Percentiles rank a stretch among this genome's conserved stretches.
These are phyloP conservation scores for Cytospora piceicola DNA, from an alignment of 2,329 filamentous ascomycete species.

Conservation along the genomic window DNA sequence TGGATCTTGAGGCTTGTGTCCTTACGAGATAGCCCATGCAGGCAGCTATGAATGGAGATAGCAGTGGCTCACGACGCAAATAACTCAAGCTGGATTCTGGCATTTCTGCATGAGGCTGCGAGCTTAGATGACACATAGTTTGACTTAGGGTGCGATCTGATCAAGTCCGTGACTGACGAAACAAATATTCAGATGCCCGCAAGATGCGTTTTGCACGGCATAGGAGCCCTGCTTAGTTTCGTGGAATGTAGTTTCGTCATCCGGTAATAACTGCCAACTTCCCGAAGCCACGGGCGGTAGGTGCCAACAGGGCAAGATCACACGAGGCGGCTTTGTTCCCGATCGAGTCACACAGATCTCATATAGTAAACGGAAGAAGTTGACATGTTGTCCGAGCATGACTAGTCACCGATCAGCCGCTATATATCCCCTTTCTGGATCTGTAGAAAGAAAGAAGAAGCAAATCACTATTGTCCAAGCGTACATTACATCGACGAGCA, in stretches of 20 bases:
- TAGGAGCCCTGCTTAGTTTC: conserved; percentile 10
- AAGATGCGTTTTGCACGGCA: conserved; percentile 23
- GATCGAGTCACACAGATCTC: too few species aligned
- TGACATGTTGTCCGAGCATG: too few species aligned
- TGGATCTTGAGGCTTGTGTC: neutral
- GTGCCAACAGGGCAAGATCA: too few species aligned
- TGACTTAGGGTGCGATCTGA: conserved; percentile 1
- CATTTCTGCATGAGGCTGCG: neutral
- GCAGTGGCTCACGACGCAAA: neutral
- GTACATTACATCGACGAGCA: too few species aligned
- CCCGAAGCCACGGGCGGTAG: too few species aligned
- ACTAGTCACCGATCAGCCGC: too few species aligned
- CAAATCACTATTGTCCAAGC: too few species aligned
- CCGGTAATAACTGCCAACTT: too few species aligned
- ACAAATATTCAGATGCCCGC: conserved; percentile 22
- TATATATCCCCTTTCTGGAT: too few species aligned
- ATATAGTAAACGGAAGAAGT: too few species aligned
- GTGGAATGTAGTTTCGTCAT: neutral
- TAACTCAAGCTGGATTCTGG: neutral
- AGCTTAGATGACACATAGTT: conserved; percentile 14
- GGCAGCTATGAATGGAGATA: neutral
- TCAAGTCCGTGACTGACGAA: conserved; percentile 2
- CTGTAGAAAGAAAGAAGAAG: too few species aligned
- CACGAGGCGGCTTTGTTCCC: too few species aligned
- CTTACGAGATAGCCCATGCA: neutral